Evolutionary conservation across 306 rosid species (phyloP).

Genomic region (Cicer bijugum): DNA sequence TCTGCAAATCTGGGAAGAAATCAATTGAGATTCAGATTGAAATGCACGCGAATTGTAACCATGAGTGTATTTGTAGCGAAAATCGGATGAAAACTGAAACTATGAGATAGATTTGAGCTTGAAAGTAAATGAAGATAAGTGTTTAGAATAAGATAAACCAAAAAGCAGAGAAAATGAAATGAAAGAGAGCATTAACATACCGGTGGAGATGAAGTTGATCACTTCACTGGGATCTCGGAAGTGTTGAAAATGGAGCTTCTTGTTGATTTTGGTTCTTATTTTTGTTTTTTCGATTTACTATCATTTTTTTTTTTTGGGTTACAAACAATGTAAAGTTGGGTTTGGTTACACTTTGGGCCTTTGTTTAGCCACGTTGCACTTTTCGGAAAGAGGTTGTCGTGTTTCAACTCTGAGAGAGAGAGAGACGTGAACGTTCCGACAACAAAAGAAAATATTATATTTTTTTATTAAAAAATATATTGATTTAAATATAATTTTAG

Average conservation of each 20-base stretch:
- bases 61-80: neutral
- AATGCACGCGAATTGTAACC: constrained; percentile 29
- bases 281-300: neutral
- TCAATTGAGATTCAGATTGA: neutral
- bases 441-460: neutral
- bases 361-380: constrained; percentile 40
- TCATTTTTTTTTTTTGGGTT: neutral
- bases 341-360: constrained; percentile 28
- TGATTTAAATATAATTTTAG: no score
- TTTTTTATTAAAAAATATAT: no score
- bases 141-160: constrained; percentile 1
- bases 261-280: neutral
- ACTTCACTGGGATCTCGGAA: constrained; percentile 37
- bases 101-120: constrained; percentile 30
- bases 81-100: constrained; percentile 9
- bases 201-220: constrained; percentile 20
- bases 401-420: neutral
- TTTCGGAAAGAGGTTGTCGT: neutral
- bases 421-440: neutral
- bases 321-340: neutral
- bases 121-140: neutral
- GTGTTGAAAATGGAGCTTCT: constrained; percentile 24
- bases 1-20: constrained; percentile 12
- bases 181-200: constrained; percentile 23
- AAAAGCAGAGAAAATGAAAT: neutral